Evolutionary conservation across 2,329 filamentous ascomycete genomes (phyloP), one percentile per base, ranked within the genome.

Genomic region (Trichoderma arundinaceum): DNA sequence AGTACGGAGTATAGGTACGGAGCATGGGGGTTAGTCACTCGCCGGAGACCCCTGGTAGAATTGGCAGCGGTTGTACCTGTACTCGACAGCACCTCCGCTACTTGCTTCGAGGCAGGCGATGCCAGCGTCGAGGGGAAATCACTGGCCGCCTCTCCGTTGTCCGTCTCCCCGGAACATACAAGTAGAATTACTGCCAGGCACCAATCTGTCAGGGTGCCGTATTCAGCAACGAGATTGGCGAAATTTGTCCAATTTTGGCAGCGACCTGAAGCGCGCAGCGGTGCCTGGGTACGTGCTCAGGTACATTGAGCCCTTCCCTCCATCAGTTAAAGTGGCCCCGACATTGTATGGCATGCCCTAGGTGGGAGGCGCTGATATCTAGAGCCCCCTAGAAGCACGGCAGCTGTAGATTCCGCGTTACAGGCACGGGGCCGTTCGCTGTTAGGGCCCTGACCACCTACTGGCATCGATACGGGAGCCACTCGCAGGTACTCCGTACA

Each of bases 381-480:
- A 61, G 46, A 51, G 32, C 57, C 57, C 41, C 57, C 43, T 59
- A 52, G 46, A 43, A n/a, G 32, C 56, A 48, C 44, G 43, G 44
- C 44, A 43, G 46, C 58, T 61, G 58, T 52, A 38, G 58, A 49
- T 61, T 51, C 46, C 57, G 58, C 58, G 58, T 32, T 60, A 17
- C 53, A 56, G 39, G 48, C 48, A 52, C 48, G 10, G 28, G 32
- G 22, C 22, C 22, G 22, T 28, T 28, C 22, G 22, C 22, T 28
- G 22, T 28, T 28, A 58, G 56, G 22, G 56, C 41, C 22, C 46
- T n/a, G 58, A 51, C 43, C 41, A 52, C 58, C 38, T 28, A 38
- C 46, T 51, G 58, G 58, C 58, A 39, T 43, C 35, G 13, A 41
- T 35, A 22, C 53, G 33, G 33, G 52, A 22, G 6, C 51, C 32